Evolutionary conservation across 352 stramenopile genomes (phyloP), one percentile per base, ranked within the genome.

Genomic region (Lagenidium giganteum): DNA sequence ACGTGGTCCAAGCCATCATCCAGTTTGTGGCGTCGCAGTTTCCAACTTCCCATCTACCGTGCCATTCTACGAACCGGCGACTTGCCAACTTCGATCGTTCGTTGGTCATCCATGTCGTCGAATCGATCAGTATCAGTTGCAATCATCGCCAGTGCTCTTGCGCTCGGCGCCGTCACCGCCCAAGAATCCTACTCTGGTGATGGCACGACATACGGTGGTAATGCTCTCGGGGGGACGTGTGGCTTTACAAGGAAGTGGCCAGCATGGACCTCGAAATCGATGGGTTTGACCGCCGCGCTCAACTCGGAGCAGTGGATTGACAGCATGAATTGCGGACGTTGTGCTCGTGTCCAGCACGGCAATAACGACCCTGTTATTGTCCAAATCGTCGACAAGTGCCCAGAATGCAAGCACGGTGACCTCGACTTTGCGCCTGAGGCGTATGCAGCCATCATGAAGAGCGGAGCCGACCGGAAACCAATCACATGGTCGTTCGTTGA

Each of bases 401-500:
- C 32, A 13, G 43, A 43, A 21, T 51, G 43, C 37, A 51, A 45
- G 6, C 18, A 41, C 12, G 43, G 30, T 12, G 43, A 42, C 17
- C 8, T 51, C 8, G 43, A 44, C 43, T 43, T 51, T 20, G 43
- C 43, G 16, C 17, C 43, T 13, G 43, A 34, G n/a, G 43, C 32
- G 8, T 51, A 44, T 25, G 12, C 18, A 25, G 28, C 33, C 23
- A 22, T 43, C 21, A 27, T 32, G 16, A 32, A 44, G 34, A 35
- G 35, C 20, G 2, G 12, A 11, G 31, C 43, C 12, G 30, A 20
- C 7, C 29, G 43, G 20, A 32, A 42, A 17, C 27, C 8, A 21
- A 51, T 51, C 26, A 28, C 28, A 11, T 51, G 43, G 43, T 42
- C 34, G 13, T 51, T 51, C 23, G 43, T 51, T 2, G 43, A 51